Conservation (phyloP, 805 yeast genomes). For the Saccharomycopsis vini region DNA sequence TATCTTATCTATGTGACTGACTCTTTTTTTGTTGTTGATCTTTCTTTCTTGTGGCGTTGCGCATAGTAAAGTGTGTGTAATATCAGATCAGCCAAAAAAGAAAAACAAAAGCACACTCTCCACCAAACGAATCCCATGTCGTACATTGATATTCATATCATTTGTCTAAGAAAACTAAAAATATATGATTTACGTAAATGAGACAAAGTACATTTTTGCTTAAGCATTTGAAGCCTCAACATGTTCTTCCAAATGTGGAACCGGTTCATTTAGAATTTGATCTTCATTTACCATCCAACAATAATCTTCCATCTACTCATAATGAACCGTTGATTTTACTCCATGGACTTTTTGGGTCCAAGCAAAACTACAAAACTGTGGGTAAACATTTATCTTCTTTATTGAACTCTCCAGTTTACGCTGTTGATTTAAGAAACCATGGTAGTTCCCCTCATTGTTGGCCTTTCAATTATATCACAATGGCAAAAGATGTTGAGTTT, state of each 20-base stretch:
- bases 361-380: conserved; percentile 33
- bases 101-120: no score
- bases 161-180: no score
- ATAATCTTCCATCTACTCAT: conserved; percentile 9
- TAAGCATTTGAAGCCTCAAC: no score
- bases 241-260: background rate
- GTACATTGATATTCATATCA: no score
- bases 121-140: no score
- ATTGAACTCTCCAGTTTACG: conserved; percentile 30
- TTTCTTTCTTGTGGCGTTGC: no score
- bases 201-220: background rate
- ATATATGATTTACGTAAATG: no score
- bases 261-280: conserved; percentile 16
- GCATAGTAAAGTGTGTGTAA: no score
- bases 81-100: no score
- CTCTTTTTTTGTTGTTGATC: no score
- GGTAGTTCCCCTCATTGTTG: conserved; percentile 38
- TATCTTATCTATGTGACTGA: no score
- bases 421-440: conserved; percentile 48
- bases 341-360: conserved; percentile 50
- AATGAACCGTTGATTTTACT: conserved; percentile 35
- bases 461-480: conserved; percentile 36
- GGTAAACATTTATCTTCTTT: conserved; percentile 29
- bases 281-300: conserved; percentile 4
- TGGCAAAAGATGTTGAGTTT: conserved; percentile 35